phyloP scores from a whole-genome alignment of 176 grass and related monocot genomes.

The Dactylis glomerata region DNA sequence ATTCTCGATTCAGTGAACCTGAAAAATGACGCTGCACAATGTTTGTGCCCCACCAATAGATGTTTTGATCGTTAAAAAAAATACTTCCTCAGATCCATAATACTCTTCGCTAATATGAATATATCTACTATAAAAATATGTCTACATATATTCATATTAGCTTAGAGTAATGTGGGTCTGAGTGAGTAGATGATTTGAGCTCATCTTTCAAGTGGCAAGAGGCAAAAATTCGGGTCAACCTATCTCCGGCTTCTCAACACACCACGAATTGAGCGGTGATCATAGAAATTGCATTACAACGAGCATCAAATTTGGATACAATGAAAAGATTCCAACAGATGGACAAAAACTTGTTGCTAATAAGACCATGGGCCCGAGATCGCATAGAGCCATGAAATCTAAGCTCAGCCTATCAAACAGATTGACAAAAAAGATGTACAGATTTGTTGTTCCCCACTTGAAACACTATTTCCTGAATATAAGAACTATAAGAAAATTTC shows the following conservation, averaged over 20 bases:
- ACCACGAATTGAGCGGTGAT: neutral
- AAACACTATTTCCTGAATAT: neutral
- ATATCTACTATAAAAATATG: no score
- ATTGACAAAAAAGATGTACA: constrained; percentile 13
- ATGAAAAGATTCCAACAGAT: neutral
- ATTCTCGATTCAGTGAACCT: constrained; percentile 22
- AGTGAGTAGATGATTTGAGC: neutral
- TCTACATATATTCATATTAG: no score
- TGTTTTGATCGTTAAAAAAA: no score
- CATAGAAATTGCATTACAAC: neutral
- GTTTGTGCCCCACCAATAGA: neutral
- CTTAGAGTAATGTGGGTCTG: no score
- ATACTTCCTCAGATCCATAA: no score
- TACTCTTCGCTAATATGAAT: no score
- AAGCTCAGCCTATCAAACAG: neutral
- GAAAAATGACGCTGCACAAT: neutral
- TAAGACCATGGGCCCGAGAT: neutral
- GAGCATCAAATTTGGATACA: neutral
- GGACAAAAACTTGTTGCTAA: no score
- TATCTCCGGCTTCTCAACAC: neutral
- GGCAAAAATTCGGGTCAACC: neutral
- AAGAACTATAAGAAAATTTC: neutral
- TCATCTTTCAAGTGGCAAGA: neutral
- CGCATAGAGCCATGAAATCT: neutral
- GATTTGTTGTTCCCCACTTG: constrained; percentile 5